Evolutionary conservation across 129 eudicot species (phyloP), one percentile per base, ranked within the genome.

Genomic region (Centrapalus pauciflorus): DNA sequence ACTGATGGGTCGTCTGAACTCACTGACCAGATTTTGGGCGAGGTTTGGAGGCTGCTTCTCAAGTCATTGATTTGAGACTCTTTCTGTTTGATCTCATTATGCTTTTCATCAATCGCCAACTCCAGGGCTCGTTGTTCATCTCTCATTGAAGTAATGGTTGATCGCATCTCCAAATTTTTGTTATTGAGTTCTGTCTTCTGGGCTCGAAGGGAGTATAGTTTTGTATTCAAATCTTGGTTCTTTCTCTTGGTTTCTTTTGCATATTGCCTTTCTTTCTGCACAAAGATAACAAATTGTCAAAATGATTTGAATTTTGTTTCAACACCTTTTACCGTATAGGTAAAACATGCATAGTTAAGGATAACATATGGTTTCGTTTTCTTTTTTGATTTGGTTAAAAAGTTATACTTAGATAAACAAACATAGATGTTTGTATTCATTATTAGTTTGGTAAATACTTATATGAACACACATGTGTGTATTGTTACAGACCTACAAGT

Each of bases 231-330:
- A 72, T 83, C 95, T 63, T 88, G 87, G 11, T 69, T 65, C 79
- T 88, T 81, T 56, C 66, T 66, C 66, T 76, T 77, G 29, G 73
- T 72, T 70, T 88, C 91, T 78, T 83, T 83, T 52, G 67, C 70
- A 17, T 69, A 50, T 8, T 88, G 95, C 69, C 75, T 77, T 73
- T 92, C 98, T 25, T 76, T 92, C 96, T 92, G 82, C 56, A 37
- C 3, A 51, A n/a, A 35, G 16, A 51, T 32, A 14, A 55, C 20
- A 70, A 23, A 6, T 24, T 20, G 23, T 24, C 7, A 55, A 19
- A 27, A 55, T 55, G 23, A 48, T 21, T 26, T 28, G 4, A 48
- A 13, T 1, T 27, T 21, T 14, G 7, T 6, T n/a, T 41, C 9
- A 20, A 21, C n/a, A n/a, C n/a, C n/a, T n/a, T n/a, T n/a, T n/a